Base-by-base conservation (phyloP, 305 asterid genomes). In the Fraxinus velutina region DNA sequence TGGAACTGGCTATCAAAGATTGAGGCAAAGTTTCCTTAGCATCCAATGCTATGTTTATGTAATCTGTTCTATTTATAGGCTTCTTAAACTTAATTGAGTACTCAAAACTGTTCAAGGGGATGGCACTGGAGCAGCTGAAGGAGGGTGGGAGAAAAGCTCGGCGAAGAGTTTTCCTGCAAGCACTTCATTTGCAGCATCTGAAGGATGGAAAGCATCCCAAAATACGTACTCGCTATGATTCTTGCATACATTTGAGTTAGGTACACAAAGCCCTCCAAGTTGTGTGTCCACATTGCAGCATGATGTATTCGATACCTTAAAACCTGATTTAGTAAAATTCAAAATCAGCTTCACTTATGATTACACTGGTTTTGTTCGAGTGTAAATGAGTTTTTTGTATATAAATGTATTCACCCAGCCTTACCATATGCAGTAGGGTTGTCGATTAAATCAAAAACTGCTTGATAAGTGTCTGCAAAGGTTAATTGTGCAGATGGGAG, bases 191-290 rank as follows among this genome's bases (percentile, higher is more conserved):
- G 98, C 98, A 22, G 98, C 98, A 78, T 93, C 98, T 0, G 97
- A 89, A 0, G 97, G 97, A 76, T 93, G 97, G 78, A 92, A 93
- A 13, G 97, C 95, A 75, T 93, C 97, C 95, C 97, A 93, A 74
- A 93, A 93, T 6, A 92, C 97, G 4, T 90, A 92, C 1, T 93
- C 97, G 8, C 68, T 81, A 0, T 93, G 79, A 39, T 92, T 88
- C 0, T 52, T 75, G 77, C 97, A 92, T 6, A 93, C 1, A 19
- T 88, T 86, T 0, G 97, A 87, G 90, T 89, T 92, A 0, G 97
- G 91, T 75, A 92, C 2, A 78, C 97, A 93, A 36, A 93, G 87
- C 70, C 97, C 96, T 55, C 97, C 97, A 73, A 92, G 42, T 4
- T 81, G 86, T 3, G 86, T 86, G 84, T 93, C 94, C 37, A 93